Conservation (phyloP, 768 basidiomycete genomes). For the Pulveroboletus sp. region DNA sequence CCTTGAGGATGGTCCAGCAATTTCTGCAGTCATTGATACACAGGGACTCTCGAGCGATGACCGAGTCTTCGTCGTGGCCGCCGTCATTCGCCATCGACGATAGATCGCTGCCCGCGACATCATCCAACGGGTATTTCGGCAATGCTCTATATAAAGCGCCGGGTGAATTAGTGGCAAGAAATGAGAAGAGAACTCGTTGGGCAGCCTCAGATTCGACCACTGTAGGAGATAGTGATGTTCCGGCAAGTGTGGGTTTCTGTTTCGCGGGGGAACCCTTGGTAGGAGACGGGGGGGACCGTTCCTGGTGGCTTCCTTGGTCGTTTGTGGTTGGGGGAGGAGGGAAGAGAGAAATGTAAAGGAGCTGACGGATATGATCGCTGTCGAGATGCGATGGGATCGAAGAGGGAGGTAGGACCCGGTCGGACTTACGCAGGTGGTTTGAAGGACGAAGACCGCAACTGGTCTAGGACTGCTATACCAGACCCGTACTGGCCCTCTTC, state of each 20-base stretch:
- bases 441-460: constrained; percentile 53
- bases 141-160: constrained; percentile 49
- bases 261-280: constrained; percentile 47
- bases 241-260: constrained; percentile 36
- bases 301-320: constrained; percentile 16
- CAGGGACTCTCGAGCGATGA: constrained; percentile 49
- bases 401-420: constrained; percentile 4
- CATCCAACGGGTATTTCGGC: constrained; percentile 41
- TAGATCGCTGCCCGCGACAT: constrained; percentile 1
- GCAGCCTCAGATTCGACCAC: constrained; percentile 46
- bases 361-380: constrained; percentile 62
- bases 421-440: constrained; percentile 54
- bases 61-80: constrained; percentile 47
- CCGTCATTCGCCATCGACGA: constrained; percentile 12
- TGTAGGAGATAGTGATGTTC: constrained; percentile 40
- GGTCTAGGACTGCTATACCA: constrained; percentile 58
- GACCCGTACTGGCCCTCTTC: constrained; percentile 76
- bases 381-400: constrained; percentile 10
- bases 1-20: constrained; percentile 58
- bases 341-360: constrained; percentile 68
- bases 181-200: constrained; percentile 49
- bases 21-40: constrained; percentile 50
- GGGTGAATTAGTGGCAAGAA: constrained; percentile 54
- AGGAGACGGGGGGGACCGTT: constrained; percentile 28
- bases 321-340: constrained; percentile 34